Conservation (phyloP, 2,329 filamentous ascomycete genomes). For the Cordyceps javanica region DNA sequence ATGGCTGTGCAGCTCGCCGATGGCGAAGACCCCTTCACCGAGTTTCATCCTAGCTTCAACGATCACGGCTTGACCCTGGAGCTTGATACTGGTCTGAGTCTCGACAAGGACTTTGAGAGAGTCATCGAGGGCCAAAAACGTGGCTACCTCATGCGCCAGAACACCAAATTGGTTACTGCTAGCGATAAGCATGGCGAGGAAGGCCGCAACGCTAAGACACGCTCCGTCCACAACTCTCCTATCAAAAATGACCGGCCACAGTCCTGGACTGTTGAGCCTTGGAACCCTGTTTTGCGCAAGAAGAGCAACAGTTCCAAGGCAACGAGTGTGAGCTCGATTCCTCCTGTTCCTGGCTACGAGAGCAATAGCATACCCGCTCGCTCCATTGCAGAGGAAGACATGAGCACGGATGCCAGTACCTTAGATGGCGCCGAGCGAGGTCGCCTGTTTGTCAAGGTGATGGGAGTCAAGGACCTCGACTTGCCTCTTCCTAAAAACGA, state of each 20-base stretch:
- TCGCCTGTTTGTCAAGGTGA: constrained; percentile 94
- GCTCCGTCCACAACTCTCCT: constrained; percentile 62
- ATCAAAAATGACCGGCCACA: constrained; percentile 74
- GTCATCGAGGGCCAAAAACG: constrained; percentile 98
- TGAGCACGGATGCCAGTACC: constrained; percentile 46
- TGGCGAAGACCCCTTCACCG: constrained; percentile 38
- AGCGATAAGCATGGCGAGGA: constrained; percentile 65
- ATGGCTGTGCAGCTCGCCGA: constrained; percentile 32
- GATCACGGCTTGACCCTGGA: constrained; percentile 77
- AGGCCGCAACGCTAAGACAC: constrained; percentile 45
- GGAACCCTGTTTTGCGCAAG: constrained; percentile 76
- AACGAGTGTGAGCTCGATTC: constrained; percentile 54
- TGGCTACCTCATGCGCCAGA: constrained; percentile 97
- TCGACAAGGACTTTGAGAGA: constrained; percentile 89
- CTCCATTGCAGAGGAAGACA: constrained; percentile 64
- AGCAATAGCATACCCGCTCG: constrained; percentile 63
- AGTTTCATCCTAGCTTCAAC: constrained; percentile 68
- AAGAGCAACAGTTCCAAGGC: constrained; percentile 49
- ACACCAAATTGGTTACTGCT: constrained; percentile 94
- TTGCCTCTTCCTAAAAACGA: constrained; percentile 86
- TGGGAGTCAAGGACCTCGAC: constrained; percentile 93
- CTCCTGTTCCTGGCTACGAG: constrained; percentile 80
- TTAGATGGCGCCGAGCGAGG: constrained; percentile 84
- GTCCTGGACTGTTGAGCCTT: constrained; percentile 95
- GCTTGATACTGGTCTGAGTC: constrained; percentile 75